Percentiles rank a stretch among this genome's conserved stretches.
Conservation (phyloP, 2,329 filamentous ascomycete genomes). For the Lojkania enalia region DNA sequence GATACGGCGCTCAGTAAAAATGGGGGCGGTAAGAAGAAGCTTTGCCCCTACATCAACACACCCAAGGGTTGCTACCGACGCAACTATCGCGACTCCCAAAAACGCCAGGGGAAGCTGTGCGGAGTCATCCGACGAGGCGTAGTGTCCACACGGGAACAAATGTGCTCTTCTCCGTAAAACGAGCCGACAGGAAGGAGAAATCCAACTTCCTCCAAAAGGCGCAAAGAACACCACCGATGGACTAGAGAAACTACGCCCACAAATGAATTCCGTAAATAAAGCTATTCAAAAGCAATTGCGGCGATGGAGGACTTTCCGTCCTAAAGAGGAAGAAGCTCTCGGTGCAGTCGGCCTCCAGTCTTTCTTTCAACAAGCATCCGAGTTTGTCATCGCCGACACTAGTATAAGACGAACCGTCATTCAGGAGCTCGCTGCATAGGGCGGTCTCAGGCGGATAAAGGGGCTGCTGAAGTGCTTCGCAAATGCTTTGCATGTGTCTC, state of each 20-base stretch:
- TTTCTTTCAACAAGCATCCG: constrained; percentile 12
- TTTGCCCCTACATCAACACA: constrained; percentile 3
- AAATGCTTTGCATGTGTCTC: neutral
- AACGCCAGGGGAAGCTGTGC: constrained; percentile 6
- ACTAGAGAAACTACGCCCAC: no score
- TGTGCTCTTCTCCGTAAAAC: constrained; percentile 3
- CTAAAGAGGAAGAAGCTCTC: no score
- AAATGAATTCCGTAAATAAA: no score
- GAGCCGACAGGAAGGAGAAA: neutral
- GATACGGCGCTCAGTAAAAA: no score
- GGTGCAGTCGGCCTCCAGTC: no score
- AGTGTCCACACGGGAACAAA: constrained; percentile 1
- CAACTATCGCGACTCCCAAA: constrained; percentile 5
- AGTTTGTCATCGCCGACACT: constrained; percentile 2
- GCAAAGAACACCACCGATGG: no score
- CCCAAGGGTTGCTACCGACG: constrained; percentile 2
- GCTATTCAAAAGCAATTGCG: neutral
- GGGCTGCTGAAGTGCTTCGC: constrained; percentile 4
- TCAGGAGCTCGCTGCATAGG: constrained; percentile 5
- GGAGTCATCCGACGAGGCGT: neutral
- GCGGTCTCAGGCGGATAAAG: constrained; percentile 8
- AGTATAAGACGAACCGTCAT: constrained; percentile 12
- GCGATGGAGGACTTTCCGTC: no score
- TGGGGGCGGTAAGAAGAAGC: neutral
- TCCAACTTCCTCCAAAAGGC: neutral